These are phyloP conservation scores for Boletus pseudopeckii DNA, from an alignment of 768 basidiomycete genomes.

Conservation along the genomic window DNA sequence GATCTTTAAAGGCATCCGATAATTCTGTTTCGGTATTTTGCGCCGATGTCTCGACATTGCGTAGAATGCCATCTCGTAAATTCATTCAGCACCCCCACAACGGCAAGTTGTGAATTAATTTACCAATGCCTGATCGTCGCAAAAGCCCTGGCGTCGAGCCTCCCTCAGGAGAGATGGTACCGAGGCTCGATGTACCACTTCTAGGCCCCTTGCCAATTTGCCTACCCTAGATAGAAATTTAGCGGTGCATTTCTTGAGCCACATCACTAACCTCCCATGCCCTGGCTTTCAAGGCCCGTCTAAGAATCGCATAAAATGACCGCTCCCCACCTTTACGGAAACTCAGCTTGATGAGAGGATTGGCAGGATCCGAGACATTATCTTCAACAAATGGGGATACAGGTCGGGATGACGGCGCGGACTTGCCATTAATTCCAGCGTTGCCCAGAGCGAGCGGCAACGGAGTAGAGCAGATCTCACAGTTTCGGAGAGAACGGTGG, in stretches of 20 bases:
- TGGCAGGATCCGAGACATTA: conserved; percentile 26
- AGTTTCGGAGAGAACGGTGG: conserved; percentile 62
- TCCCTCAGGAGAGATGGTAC: conserved; percentile 15
- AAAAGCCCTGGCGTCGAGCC: conserved; percentile 12
- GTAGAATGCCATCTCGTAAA: conserved; percentile 72
- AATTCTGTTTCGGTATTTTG: conserved; percentile 63
- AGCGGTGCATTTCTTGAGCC: not conserved
- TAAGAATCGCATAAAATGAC: conserved; percentile 73
- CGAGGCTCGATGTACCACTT: conserved; percentile 22
- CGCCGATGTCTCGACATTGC: conserved; percentile 65
- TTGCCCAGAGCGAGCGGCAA: conserved; percentile 40
- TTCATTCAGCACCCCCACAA: conserved; percentile 4
- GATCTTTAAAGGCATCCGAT: conserved; percentile 75
- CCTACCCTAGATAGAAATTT: conserved; percentile 23
- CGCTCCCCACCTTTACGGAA: conserved; percentile 92
- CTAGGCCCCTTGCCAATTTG: conserved; percentile 23
- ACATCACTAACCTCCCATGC: conserved; percentile 62
- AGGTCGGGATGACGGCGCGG: conserved; percentile 65
- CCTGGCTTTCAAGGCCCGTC: conserved; percentile 63
- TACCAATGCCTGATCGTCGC: conserved; percentile 31
- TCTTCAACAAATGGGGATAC: conserved; percentile 42
- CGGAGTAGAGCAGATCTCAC: conserved; percentile 84
- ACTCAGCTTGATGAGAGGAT: conserved; percentile 72
- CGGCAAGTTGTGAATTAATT: not conserved
- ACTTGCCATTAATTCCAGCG: conserved; percentile 40